phyloP scores from a whole-genome alignment of 169 alveolate species.

The Plasmodium relictum region DNA sequence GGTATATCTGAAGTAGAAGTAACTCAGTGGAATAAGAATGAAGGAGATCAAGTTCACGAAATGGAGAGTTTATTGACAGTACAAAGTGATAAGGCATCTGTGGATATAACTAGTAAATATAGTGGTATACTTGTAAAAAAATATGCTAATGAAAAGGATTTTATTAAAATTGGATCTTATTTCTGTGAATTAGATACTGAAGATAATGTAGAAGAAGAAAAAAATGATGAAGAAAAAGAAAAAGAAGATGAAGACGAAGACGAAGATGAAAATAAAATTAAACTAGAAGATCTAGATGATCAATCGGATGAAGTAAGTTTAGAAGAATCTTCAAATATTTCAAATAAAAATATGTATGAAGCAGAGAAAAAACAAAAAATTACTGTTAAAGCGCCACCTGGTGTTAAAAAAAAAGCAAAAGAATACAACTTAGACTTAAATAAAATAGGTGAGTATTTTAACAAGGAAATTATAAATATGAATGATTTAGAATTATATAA shows the following conservation, averaged over 20 bases:
- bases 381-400: slow-evolving; percentile 62
- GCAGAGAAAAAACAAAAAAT: background rate
- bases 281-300: background rate
- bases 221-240: background rate
- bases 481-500: slow-evolving; percentile 48
- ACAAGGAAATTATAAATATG: slow-evolving; percentile 24
- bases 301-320: background rate
- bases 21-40: slow-evolving; percentile 92
- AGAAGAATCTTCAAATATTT: background rate
- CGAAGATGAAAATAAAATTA: slow-evolving; percentile 11
- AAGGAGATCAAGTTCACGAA: slow-evolving; percentile 94
- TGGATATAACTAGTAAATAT: slow-evolving; percentile 93
- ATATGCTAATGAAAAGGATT: slow-evolving; percentile 89
- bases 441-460: slow-evolving; percentile 9
- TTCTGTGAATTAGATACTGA: slow-evolving; percentile 89
- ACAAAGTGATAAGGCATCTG: slow-evolving; percentile 96
- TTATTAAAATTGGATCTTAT: slow-evolving; percentile 86
- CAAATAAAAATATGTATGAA: background rate
- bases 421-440: slow-evolving; percentile 36
- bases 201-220: slow-evolving; percentile 53
- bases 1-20: slow-evolving; percentile 94
- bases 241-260: slow-evolving; percentile 2
- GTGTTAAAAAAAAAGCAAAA: slow-evolving; percentile 55
- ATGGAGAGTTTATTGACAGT: slow-evolving; percentile 95
- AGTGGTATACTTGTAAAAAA: slow-evolving; percentile 92